These are phyloP conservation scores for Trichoderma asperellum DNA, from an alignment of 2,329 filamentous ascomycete species.

Conservation along the genomic window DNA sequence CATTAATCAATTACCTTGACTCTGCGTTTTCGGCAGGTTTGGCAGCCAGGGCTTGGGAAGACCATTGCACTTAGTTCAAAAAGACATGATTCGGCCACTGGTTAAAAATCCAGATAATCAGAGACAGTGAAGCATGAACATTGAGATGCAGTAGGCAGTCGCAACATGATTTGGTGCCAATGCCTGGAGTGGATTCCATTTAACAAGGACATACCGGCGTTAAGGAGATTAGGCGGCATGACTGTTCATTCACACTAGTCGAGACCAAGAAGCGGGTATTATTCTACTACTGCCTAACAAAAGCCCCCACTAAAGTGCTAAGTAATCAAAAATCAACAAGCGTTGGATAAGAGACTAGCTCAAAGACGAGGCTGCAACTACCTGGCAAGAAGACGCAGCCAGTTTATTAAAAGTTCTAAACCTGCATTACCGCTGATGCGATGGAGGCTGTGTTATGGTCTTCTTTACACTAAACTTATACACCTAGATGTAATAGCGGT, in stretches of 20 bases:
- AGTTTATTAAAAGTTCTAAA: neutral
- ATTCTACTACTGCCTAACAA: neutral
- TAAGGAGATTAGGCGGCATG: neutral
- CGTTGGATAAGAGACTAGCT: no score
- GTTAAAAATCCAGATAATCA: neutral
- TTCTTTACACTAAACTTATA: neutral
- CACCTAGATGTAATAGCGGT: no score
- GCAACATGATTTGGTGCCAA: neutral
- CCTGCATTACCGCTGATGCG: neutral
- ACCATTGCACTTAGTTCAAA: neutral
- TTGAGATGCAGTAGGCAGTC: neutral
- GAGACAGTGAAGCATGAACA: neutral
- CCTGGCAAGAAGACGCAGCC: neutral
- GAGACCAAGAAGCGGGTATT: neutral
- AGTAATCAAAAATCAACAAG: neutral
- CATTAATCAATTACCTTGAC: neutral
- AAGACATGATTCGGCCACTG: neutral
- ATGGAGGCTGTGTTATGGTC: neutral
- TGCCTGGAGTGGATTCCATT: neutral
- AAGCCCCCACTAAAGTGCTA: neutral
- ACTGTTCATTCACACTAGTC: neutral
- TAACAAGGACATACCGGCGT: neutral
- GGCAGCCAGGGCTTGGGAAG: neutral
- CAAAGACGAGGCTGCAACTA: no score
- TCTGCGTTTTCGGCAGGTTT: neutral